These are phyloP conservation scores for Cryptosporidium felis DNA, from an alignment of 169 alveolate species.

Conservation along the genomic window DNA sequence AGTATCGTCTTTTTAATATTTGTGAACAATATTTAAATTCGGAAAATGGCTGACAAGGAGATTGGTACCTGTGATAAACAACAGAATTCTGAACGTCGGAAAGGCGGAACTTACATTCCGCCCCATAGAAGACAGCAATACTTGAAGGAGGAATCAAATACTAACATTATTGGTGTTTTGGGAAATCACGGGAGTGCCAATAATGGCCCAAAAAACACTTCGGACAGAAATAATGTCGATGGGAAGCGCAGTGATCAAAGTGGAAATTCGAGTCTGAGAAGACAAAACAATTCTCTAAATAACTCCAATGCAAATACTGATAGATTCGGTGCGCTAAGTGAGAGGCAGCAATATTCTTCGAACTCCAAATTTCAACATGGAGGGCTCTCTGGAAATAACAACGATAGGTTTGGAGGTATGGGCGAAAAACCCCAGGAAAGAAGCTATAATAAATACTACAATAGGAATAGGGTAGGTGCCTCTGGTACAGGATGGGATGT, in stretches of 20 bases:
- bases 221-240: background rate
- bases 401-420: conserved; percentile 17
- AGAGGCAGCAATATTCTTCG: background rate
- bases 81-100: conserved; percentile 48
- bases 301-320: background rate
- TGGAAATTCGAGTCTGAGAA: conserved; percentile 9
- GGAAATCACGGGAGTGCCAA: conserved; percentile 14
- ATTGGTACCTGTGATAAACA: conserved; percentile 38
- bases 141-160: conserved; percentile 43
- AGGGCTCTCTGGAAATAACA: background rate
- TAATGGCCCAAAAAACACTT: conserved; percentile 3
- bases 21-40: background rate
- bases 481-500: conserved; percentile 80
- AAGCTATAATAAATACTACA: conserved; percentile 9
- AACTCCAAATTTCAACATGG: conserved; percentile 31
- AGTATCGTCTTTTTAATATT: conserved; percentile 44
- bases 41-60: conserved; percentile 64
- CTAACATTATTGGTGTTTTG: background rate
- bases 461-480: conserved; percentile 7
- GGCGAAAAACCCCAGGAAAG: conserved; percentile 39
- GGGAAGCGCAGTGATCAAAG: conserved; percentile 18
- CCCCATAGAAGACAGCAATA: conserved; percentile 65
- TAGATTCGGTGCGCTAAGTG: conserved; percentile 62
- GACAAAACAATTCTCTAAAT: background rate
- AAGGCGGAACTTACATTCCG: conserved; percentile 61